Evolutionary conservation across 768 basidiomycete genomes (phyloP), one percentile per base, ranked within the genome.

Genomic region (Trametes sanguinea): DNA sequence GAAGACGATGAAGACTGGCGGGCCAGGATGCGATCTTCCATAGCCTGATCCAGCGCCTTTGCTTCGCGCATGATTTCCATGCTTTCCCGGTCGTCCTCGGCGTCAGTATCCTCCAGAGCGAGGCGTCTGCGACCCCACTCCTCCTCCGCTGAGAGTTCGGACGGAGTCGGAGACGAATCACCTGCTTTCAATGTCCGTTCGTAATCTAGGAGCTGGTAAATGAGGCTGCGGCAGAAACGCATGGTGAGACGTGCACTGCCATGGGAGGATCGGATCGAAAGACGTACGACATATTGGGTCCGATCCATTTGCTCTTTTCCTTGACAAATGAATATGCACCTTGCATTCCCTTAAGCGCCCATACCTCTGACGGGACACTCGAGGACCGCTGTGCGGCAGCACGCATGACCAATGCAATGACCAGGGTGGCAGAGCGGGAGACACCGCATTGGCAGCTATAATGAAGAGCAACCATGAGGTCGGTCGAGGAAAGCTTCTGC

Each of bases 271-370:
- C 44, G 33, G 37, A 30, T 37, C 48, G 56, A 44, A 40, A 13
- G 8, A 87, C 92, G 76, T 78, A 94, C 90, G 92, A 94, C 87
- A 96, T 95, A 75, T 96, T 96, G 56, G 94, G 94, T 17, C 94
- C 91, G 60, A 93, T 84, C 79, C 88, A 89, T 74, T 84, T 86
- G 73, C 90, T 92, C 78, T 92, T 94, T 71, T 88, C 83, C 75
- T 95, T 95, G 45, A 95, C 94, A 76, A 85, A 96, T 50, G 87
- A 76, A 74, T 96, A 96, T 30, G 94, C 90, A 42, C 85, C 89
- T 71, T 95, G 92, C 92, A 94, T 94, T 54, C 93, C 92, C 65
- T 86, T 86, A 63, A 94, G 78, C 8, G 84, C 82, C 86, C 87
- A 89, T 6, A 93, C 84, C 64, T 91, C 85, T 43, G 88, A 81